These are phyloP conservation scores for Eustoma russellianum DNA, from an alignment of 257 asterid genomes.

Conservation along the genomic window DNA sequence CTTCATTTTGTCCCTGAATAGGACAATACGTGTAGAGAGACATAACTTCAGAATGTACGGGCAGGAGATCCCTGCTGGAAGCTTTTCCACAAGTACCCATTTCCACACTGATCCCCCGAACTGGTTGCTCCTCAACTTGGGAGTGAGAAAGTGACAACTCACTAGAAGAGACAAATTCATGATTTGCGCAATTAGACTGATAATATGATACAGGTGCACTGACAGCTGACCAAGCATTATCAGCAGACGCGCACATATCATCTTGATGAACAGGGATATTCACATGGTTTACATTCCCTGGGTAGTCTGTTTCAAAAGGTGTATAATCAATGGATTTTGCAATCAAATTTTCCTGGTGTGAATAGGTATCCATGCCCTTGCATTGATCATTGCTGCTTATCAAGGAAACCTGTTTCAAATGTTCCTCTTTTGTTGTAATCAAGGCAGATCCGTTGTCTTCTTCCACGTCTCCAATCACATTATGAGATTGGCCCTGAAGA, in stretches of 20 bases:
- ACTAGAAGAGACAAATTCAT: slow-evolving; percentile 44
- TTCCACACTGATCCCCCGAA: slow-evolving; percentile 35
- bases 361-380: slow-evolving; percentile 35
- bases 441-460: slow-evolving; percentile 31
- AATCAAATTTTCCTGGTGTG: slow-evolving; percentile 23
- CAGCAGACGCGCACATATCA: slow-evolving; percentile 28
- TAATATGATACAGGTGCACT: slow-evolving; percentile 44
- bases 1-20: slow-evolving; percentile 43
- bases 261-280: slow-evolving; percentile 35
- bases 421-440: slow-evolving; percentile 29
- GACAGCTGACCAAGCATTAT: slow-evolving; percentile 57
- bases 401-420: slow-evolving; percentile 29
- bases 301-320: slow-evolving; percentile 31
- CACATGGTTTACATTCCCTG: slow-evolving; percentile 32
- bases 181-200: slow-evolving; percentile 34
- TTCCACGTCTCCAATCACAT: slow-evolving; percentile 20
- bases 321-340: slow-evolving; percentile 31
- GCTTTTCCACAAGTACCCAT: slow-evolving; percentile 29
- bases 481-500: slow-evolving; percentile 12
- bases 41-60: slow-evolving; percentile 32
- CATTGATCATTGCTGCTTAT: slow-evolving; percentile 26
- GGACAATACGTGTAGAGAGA: slow-evolving; percentile 46
- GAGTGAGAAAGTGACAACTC: slow-evolving; percentile 51
- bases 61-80: slow-evolving; percentile 35
- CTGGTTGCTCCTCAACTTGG: slow-evolving; percentile 43